Evolutionary conservation across 2,329 filamentous ascomycete species (phyloP), one percentile per base, ranked within the genome.

Genomic region (Fusarium sacchari): DNA sequence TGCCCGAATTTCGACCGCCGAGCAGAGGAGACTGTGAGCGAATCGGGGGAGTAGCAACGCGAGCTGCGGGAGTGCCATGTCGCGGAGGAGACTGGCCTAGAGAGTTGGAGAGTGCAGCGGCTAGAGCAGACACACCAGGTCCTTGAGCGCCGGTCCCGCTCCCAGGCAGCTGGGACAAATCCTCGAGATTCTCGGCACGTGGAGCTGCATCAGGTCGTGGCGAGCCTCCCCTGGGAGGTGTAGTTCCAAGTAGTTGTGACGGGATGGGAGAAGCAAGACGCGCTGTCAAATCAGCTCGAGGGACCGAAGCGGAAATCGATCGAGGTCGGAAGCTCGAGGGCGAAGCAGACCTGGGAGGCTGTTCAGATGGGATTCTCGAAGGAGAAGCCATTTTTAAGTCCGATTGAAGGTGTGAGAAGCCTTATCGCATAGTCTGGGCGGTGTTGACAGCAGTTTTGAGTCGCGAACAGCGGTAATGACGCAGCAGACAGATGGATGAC

Each of bases 61-160:
- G 84, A 36, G 85, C 85, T 43, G 67, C 67, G 15, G 90, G 91
- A 6, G 91, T 93, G 55, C 92, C 92, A 74, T 92, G 90, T 50
- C 91, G 88, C 43, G 92, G 91, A 24, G 93, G 92, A 32, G 91
- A 91, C 55, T 89, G 88, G 70, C 92, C 92, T 42, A 93, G 84
- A 17, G 92, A 93, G 76, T 92, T 91, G 68, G 93, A 93, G 72
- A 98, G 85, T n/a, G 94, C 96, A 32, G 94, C 93, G 40, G 96
- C 95, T 61, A 98, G 89, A 69, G 95, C 95, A 32, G 96, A 98
- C 55, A 95, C 90, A 30, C 94, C 94, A 12, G 94, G 95, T 2
- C 94, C 94, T 12, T 92, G 89, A 13, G 90, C 83, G 56, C 90
- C 92, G 28, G 89, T 88, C 72, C 86, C 89, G 60, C 88, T 88